phyloP scores from a whole-genome alignment of 2,329 filamentous ascomycete genomes.

The Pseudogymnoascus sp. region DNA sequence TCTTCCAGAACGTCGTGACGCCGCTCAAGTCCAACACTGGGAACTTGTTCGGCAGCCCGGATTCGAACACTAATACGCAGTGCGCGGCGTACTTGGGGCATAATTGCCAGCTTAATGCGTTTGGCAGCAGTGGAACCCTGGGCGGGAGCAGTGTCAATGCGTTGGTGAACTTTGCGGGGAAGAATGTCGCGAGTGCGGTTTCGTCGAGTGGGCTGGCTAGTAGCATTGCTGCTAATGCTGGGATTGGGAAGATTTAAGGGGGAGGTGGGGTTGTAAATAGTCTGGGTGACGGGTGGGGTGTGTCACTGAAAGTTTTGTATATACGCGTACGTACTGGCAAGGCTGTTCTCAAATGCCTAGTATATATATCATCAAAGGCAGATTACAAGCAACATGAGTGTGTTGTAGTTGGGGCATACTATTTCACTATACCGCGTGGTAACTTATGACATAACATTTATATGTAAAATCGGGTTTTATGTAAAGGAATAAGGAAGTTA shows the following conservation, averaged over 20 bases:
- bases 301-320: background rate
- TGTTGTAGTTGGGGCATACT: background rate
- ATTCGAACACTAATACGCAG: constrained; percentile 16
- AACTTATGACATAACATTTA: background rate
- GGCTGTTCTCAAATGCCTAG: background rate
- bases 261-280: background rate
- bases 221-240: constrained; percentile 27
- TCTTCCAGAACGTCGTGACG: constrained; percentile 44
- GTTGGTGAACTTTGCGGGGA: constrained; percentile 26
- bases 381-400: background rate
- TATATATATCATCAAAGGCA: background rate
- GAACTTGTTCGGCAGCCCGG: constrained; percentile 16
- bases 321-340: background rate
- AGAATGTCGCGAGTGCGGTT: constrained; percentile 25
- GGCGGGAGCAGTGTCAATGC: constrained; percentile 23
- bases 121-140: constrained; percentile 25
- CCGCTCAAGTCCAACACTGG: background rate
- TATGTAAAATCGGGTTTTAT: too few relatives aligned
- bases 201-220: constrained; percentile 23
- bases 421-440: background rate
- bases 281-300: background rate
- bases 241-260: constrained; percentile 22
- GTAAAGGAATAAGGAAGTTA: too few relatives aligned
- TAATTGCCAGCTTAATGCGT: constrained; percentile 17
- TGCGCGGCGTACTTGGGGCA: constrained; percentile 18